Percentiles rank a stretch among this genome's conserved stretches.
phyloP scores from a whole-genome alignment of 2,329 filamentous ascomycete genomes.

The Nemania sp. region DNA sequence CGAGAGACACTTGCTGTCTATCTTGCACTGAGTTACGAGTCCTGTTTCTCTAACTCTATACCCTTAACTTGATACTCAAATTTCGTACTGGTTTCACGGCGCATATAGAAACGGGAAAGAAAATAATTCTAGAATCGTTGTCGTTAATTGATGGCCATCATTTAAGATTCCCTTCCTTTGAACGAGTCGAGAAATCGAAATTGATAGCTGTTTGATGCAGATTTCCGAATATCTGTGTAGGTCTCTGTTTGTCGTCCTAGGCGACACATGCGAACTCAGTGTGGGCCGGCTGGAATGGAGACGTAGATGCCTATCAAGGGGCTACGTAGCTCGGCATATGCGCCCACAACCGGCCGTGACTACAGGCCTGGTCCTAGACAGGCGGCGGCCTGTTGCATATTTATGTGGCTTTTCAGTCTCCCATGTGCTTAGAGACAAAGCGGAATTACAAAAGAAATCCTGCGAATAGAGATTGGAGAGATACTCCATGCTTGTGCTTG shows the following conservation, averaged over 20 bases:
- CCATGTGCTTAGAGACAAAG: neutral
- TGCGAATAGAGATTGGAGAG: neutral
- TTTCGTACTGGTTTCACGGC: neutral
- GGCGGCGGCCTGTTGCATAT: neutral
- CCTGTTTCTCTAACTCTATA: neutral
- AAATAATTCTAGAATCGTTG: neutral
- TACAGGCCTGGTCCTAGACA: neutral
- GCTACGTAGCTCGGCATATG: conserved; percentile 14
- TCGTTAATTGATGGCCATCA: neutral
- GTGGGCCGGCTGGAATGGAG: conserved; percentile 5
- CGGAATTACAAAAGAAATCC: neutral
- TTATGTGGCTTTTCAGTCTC: neutral
- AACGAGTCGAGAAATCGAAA: neutral
- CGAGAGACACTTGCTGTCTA: neutral
- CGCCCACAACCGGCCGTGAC: conserved; percentile 3
- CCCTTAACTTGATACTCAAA: neutral
- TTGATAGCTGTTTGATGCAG: too few relatives aligned
- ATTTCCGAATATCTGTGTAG: too few relatives aligned
- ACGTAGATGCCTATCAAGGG: conserved; percentile 1
- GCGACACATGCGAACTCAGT: neutral
- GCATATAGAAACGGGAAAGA: neutral
- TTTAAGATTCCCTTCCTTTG: neutral
- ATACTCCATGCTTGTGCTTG: neutral
- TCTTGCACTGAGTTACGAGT: neutral
- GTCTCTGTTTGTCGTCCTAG: neutral